A percentile compares a stretch with the other conserved stretches of the same genome.
Conservation (phyloP, 805 yeast species). For the Spencermartinsiella europaea region DNA sequence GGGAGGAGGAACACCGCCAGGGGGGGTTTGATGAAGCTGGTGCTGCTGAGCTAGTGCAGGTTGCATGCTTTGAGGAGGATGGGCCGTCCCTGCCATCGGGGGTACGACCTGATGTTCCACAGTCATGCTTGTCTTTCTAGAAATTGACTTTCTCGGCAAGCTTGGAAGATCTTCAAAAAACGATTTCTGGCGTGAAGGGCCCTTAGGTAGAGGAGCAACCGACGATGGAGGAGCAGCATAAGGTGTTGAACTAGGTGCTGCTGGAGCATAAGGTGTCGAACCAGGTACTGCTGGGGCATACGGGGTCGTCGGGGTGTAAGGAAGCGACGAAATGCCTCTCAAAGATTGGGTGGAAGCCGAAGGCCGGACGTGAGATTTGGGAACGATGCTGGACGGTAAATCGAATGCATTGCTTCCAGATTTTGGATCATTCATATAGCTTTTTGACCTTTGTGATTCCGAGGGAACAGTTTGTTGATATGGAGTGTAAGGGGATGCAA, state of each 20-base stretch:
- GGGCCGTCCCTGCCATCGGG: not conserved
- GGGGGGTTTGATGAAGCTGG: slow-evolving; percentile 4
- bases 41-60: slow-evolving; percentile 1
- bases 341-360: slow-evolving; percentile 19
- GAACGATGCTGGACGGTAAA: slow-evolving; percentile 30
- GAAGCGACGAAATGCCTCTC: not conserved
- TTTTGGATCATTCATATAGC: slow-evolving; percentile 19
- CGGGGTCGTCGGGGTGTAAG: slow-evolving; percentile 5
- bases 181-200: slow-evolving; percentile 33
- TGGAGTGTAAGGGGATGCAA: slow-evolving; percentile 4
- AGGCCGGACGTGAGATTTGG: slow-evolving; percentile 21
- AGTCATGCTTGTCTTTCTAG: slow-evolving; percentile 14
- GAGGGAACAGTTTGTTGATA: slow-evolving; percentile 10
- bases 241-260: slow-evolving; percentile 17
- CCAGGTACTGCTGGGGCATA: slow-evolving; percentile 3
- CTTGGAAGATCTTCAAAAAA: slow-evolving; percentile 60
- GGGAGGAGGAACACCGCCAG: slow-evolving; percentile 12
- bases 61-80: not conserved
- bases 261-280: slow-evolving; percentile 1
- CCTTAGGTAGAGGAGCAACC: slow-evolving; percentile 9
- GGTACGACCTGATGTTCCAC: slow-evolving; percentile 7
- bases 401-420: slow-evolving; percentile 31
- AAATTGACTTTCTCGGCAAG: slow-evolving; percentile 24
- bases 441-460: slow-evolving; percentile 7
- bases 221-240: slow-evolving; percentile 14